These are phyloP conservation scores for Kuraishia cidri DNA, from an alignment of 805 yeast species.

Conservation along the genomic window DNA sequence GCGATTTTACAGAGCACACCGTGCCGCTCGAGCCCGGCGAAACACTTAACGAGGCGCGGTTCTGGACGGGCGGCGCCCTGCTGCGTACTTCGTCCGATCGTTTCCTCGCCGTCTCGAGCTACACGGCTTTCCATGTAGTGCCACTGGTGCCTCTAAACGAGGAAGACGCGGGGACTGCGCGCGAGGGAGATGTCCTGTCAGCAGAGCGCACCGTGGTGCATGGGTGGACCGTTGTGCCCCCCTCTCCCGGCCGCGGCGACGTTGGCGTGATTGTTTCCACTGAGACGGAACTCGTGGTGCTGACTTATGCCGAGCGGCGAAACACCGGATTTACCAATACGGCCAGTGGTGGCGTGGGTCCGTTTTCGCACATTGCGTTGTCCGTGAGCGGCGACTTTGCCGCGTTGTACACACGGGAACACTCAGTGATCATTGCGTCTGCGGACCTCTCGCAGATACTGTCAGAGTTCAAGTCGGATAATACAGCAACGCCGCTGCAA, in stretches of 20 bases:
- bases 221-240: constrained; percentile 8
- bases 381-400: constrained; percentile 55
- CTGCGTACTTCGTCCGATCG: constrained; percentile 28
- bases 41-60: constrained; percentile 22
- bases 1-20: constrained; percentile 51
- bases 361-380: constrained; percentile 5
- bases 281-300: constrained; percentile 4
- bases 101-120: constrained; percentile 29
- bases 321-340: constrained; percentile 6
- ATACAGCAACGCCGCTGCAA: constrained; percentile 27
- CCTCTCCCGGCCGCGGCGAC: neutral
- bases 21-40: constrained; percentile 20
- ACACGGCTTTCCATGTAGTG: constrained; percentile 15
- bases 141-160: neutral
- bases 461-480: constrained; percentile 30
- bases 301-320: constrained; percentile 2
- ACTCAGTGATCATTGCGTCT: constrained; percentile 41
- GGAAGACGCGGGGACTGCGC: neutral
- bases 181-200: no score
- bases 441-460: constrained; percentile 33
- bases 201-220: constrained; percentile 2
- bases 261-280: constrained; percentile 5
- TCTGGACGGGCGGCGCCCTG: constrained; percentile 34
- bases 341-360: no score
- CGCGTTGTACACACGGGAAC: constrained; percentile 25